Evolutionary conservation across 192 early-diverging fungal genomes (phyloP).

Genomic region (Phycomyces blakesleeanus): DNA sequence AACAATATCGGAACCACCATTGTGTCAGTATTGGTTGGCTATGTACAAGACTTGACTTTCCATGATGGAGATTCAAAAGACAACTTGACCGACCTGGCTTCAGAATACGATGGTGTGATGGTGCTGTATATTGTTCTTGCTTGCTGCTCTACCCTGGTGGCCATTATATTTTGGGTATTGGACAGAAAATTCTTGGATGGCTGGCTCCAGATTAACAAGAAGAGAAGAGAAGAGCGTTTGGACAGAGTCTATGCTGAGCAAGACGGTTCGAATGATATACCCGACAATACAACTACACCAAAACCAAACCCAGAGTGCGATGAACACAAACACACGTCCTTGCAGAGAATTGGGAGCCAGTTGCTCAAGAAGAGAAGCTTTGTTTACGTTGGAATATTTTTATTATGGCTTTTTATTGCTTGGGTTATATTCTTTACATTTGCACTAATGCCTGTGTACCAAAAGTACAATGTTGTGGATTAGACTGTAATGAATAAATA

Average conservation of each 20-base stretch:
- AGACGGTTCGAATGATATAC: no score
- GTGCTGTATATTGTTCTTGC: constrained; percentile 22
- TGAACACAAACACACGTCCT: not conserved
- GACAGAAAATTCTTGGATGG: constrained; percentile 16
- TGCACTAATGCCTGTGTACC: constrained; percentile 34
- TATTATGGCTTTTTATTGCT: constrained; percentile 23
- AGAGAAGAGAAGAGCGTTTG: not conserved
- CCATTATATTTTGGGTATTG: constrained; percentile 17
- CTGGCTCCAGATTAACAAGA: constrained; percentile 23
- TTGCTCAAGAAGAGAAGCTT: not conserved
- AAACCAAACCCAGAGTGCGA: no score
- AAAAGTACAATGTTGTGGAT: constrained; percentile 3
- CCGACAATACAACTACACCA: no score
- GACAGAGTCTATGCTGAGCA: not conserved
- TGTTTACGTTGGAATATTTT: constrained; percentile 17
- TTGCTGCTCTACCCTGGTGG: not conserved
- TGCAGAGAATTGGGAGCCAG: constrained; percentile 17
- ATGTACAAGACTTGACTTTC: constrained; percentile 49
- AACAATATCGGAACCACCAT: constrained; percentile 62
- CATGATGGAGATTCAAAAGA: constrained; percentile 27
- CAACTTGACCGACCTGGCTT: constrained; percentile 6
- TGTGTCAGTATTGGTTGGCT: constrained; percentile 56
- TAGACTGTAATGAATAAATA: no score
- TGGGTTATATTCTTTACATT: constrained; percentile 31
- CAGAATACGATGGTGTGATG: constrained; percentile 33